A percentile compares a stretch with the other conserved stretches of the same genome.
Evolutionary conservation across 225 moss, liverwort and hornwort species (phyloP).

Genomic region (Neckera pumila): DNA sequence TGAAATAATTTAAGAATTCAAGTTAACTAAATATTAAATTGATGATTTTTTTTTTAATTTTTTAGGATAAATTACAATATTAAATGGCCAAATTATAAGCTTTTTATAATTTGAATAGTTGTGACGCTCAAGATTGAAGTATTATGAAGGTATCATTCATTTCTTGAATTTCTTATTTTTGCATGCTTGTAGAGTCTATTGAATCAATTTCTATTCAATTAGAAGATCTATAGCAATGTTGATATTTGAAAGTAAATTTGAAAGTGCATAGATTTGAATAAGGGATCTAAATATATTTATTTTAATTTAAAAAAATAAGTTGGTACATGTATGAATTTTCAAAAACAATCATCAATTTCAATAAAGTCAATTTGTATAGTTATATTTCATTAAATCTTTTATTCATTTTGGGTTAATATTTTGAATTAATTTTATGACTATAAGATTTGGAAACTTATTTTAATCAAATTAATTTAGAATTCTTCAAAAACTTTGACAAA

Average conservation of each 20-base stretch:
- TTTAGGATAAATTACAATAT: background rate
- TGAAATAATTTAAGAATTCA: too few relatives aligned
- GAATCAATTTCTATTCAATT: too few relatives aligned
- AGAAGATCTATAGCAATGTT: background rate
- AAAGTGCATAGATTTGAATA: background rate
- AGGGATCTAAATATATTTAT: accelerated
- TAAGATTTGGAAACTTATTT: background rate
- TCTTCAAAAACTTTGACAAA: background rate
- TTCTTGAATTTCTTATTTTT: background rate
- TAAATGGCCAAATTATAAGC: accelerated
- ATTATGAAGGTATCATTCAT: background rate
- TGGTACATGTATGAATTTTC: background rate
- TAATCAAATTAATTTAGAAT: background rate
- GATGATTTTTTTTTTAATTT: too few relatives aligned
- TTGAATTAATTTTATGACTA: too few relatives aligned
- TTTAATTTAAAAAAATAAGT: background rate
- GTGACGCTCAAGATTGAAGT: background rate
- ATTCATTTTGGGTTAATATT: too few relatives aligned
- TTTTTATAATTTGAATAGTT: background rate
- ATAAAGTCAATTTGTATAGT: background rate
- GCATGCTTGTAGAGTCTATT: background rate
- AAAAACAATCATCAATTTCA: background rate
- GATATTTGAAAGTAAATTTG: background rate
- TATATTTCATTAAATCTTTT: background rate
- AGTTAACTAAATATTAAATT: too few relatives aligned